phyloP scores from a whole-genome alignment of 2,329 filamentous ascomycete genomes.

The Fusarium chuoi region DNA sequence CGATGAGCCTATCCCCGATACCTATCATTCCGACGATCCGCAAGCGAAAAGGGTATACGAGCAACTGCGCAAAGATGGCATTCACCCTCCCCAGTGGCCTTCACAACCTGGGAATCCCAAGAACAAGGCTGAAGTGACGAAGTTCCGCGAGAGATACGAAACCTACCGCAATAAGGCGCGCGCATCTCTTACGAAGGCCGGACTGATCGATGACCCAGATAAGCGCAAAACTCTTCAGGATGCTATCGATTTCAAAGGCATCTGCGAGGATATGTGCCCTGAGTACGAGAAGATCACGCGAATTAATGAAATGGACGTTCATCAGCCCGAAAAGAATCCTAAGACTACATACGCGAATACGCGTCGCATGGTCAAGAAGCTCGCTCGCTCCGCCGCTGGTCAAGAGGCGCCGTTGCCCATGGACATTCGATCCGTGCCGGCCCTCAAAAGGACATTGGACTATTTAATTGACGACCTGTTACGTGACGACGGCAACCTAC shows the following conservation, averaged over 20 bases:
- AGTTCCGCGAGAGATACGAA: slow-evolving; percentile 66
- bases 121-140: slow-evolving; percentile 63
- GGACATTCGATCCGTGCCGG: slow-evolving; percentile 71
- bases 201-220: slow-evolving; percentile 72
- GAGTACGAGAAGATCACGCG: slow-evolving; percentile 72
- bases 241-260: slow-evolving; percentile 74
- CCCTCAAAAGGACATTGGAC: slow-evolving; percentile 68
- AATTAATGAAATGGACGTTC: slow-evolving; percentile 70
- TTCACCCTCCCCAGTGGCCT: slow-evolving; percentile 66
- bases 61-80: slow-evolving; percentile 64
- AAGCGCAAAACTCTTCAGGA: slow-evolving; percentile 70
- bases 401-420: slow-evolving; percentile 74
- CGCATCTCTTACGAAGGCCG: slow-evolving; percentile 66
- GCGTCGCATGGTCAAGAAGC: slow-evolving; percentile 71
- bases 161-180: slow-evolving; percentile 67
- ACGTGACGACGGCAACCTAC: slow-evolving; percentile 63
- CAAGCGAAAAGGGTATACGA: slow-evolving; percentile 63
- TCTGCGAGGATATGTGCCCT: slow-evolving; percentile 76
- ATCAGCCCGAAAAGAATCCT: slow-evolving; percentile 63
- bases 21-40: slow-evolving; percentile 47
- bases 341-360: slow-evolving; percentile 59
- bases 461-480: slow-evolving; percentile 72
- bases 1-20: slow-evolving; percentile 29
- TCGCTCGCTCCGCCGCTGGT: slow-evolving; percentile 74
- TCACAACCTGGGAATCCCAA: slow-evolving; percentile 62